Evolutionary conservation across 2,329 filamentous ascomycete genomes (phyloP).

Genomic region (Fusarium drepaniforme): DNA sequence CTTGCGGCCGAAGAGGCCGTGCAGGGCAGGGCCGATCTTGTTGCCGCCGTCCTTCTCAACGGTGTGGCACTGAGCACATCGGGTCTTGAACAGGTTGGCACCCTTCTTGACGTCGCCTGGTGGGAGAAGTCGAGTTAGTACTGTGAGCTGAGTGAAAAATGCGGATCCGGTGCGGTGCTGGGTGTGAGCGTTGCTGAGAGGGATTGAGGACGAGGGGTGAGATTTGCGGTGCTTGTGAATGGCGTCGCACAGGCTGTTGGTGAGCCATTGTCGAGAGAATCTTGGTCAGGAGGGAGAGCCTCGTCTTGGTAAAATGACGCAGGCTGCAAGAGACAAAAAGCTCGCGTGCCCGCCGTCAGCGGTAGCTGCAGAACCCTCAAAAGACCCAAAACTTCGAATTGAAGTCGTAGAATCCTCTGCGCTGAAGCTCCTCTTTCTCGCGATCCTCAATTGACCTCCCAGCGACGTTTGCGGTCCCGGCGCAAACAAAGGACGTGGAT

Average conservation of each 20-base stretch:
- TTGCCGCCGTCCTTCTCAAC: constrained; percentile 90
- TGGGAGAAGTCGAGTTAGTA: constrained; percentile 56
- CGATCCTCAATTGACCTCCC: constrained; percentile 36
- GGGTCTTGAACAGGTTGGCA: constrained; percentile 98
- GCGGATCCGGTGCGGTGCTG: background rate
- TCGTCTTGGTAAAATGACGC: constrained; percentile 50
- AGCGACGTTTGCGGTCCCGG: constrained; percentile 5
- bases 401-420: constrained; percentile 15
- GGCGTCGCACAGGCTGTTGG: constrained; percentile 15
- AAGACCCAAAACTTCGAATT: background rate
- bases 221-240: constrained; percentile 5
- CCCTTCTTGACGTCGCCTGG: constrained; percentile 97
- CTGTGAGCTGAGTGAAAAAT: background rate
- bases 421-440: constrained; percentile 10
- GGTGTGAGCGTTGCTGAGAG: background rate
- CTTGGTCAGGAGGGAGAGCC: constrained; percentile 27
- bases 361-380: constrained; percentile 3
- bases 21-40: constrained; percentile 97
- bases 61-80: constrained; percentile 99
- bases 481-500: constrained; percentile 16
- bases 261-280: constrained; percentile 23
- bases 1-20: constrained; percentile 98
- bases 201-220: background rate
- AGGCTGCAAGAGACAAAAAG: constrained; percentile 34
- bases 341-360: constrained; percentile 14